Percentiles rank a stretch among this genome's conserved stretches.
Evolutionary conservation across 2,329 filamentous ascomycete genomes (phyloP).

Genomic region (Penicillium rolfsii): DNA sequence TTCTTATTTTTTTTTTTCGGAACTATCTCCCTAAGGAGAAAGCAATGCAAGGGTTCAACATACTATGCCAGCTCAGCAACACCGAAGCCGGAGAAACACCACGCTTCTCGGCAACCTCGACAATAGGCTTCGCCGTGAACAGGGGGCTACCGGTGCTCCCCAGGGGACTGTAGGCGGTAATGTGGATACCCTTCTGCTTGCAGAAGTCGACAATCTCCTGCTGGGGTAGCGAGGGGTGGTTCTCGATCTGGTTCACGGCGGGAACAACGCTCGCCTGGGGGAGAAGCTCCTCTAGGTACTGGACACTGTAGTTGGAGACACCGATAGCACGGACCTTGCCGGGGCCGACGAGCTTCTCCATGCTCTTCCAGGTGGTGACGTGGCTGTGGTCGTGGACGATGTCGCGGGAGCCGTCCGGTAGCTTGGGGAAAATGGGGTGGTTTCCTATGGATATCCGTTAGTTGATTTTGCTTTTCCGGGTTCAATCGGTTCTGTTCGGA

Average conservation of each 20-base stretch:
- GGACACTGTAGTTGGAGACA: conserved; percentile 61
- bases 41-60: conserved; percentile 14
- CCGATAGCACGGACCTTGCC: conserved; percentile 62
- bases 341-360: conserved; percentile 61
- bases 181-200: conserved; percentile 53
- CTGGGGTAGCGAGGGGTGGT: conserved; percentile 70
- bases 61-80: conserved; percentile 51
- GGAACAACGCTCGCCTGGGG: conserved; percentile 64
- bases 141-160: conserved; percentile 49
- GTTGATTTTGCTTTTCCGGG: background rate
- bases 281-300: conserved; percentile 59
- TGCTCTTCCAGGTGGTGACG: conserved; percentile 74
- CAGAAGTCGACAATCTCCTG: conserved; percentile 57
- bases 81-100: conserved; percentile 45
- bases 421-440: conserved; percentile 66
- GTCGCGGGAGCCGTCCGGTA: conserved; percentile 73
- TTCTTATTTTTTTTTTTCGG: background rate
- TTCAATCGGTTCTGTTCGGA: background rate
- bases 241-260: conserved; percentile 79
- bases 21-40: background rate
- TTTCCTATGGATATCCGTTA: conserved; percentile 31
- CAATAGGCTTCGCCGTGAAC: conserved; percentile 47
- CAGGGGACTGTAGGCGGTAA: conserved; percentile 56
- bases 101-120: conserved; percentile 47
- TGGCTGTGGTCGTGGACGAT: conserved; percentile 71